phyloP scores from a whole-genome alignment of 2,329 filamentous ascomycete species.

The Fusarium torulosum region DNA sequence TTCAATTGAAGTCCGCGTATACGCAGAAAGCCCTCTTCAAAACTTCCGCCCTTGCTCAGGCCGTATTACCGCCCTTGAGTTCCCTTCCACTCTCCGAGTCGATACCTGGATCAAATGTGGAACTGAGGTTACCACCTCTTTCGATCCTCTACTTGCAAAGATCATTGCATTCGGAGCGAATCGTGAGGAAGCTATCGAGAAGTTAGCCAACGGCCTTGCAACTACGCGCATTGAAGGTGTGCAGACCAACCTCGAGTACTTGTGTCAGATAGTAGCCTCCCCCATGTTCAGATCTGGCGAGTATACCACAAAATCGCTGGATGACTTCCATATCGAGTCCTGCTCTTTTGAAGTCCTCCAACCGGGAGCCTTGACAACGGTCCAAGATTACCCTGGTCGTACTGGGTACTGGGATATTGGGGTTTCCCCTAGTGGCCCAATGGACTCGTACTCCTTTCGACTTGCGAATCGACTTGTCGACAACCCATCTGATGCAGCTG shows the following conservation, averaged over 20 bases:
- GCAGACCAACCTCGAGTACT: conserved; percentile 54
- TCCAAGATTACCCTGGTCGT: conserved; percentile 58
- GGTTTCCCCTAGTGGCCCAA: conserved; percentile 57
- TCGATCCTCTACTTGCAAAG: conserved; percentile 83
- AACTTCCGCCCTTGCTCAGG: conserved; percentile 72
- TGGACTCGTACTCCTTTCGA: conserved; percentile 55
- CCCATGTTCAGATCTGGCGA: conserved; percentile 46
- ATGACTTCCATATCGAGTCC: conserved; percentile 48
- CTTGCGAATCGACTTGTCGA: conserved; percentile 54
- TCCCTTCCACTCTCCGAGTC: conserved; percentile 66
- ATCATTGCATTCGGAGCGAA: conserved; percentile 74
- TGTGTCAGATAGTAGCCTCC: conserved; percentile 49
- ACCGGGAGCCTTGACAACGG: conserved; percentile 52
- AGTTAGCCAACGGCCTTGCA: conserved; percentile 71
- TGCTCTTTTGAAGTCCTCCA: conserved; percentile 54
- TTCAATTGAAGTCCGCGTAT: conserved; percentile 57
- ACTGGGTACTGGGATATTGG: conserved; percentile 55
- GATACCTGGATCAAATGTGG: conserved; percentile 77
- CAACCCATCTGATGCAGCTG: conserved; percentile 49
- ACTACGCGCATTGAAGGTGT: conserved; percentile 54
- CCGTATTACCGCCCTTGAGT: conserved; percentile 67
- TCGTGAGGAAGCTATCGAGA: conserved; percentile 72
- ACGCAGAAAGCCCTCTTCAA: conserved; percentile 66
- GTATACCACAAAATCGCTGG: conserved; percentile 53
- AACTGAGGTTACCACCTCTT: conserved; percentile 78